Percentiles rank a stretch among this genome's conserved stretches.
Evolutionary conservation across 2,329 filamentous ascomycete genomes (phyloP).

Genomic region (Xylariales sp.): DNA sequence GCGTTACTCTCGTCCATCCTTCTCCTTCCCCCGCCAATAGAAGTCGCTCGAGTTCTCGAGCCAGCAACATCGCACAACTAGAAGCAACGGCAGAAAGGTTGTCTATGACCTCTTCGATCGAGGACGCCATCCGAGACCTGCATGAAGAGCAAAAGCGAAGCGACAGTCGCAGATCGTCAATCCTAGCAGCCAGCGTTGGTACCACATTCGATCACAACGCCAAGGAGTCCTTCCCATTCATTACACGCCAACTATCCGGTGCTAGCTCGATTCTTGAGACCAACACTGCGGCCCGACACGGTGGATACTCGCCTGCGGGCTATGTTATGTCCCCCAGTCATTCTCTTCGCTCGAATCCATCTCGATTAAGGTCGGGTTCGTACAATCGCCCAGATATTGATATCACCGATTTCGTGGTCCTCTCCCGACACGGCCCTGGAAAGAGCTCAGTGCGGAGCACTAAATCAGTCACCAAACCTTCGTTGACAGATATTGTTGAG

Average conservation of each 20-base stretch:
- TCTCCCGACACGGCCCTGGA: conserved; percentile 50
- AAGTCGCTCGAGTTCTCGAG: conserved; percentile 56
- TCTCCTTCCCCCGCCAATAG: conserved; percentile 59
- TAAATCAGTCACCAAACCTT: conserved; percentile 42
- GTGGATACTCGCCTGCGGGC: conserved; percentile 65
- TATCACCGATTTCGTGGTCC: conserved; percentile 28
- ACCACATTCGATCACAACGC: conserved; percentile 23
- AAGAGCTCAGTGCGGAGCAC: conserved; percentile 50
- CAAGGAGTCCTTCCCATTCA: conserved; percentile 23
- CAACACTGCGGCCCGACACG: conserved; percentile 61
- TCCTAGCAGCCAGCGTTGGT: conserved; percentile 46
- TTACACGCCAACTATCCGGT: conserved; percentile 43
- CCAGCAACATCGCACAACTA: conserved; percentile 66
- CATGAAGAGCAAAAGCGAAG: conserved; percentile 67
- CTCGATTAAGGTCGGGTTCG: conserved; percentile 50
- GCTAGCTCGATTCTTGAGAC: conserved; percentile 63
- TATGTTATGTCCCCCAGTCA: conserved; percentile 65
- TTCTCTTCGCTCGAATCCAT: conserved; percentile 49
- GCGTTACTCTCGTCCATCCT: conserved; percentile 49
- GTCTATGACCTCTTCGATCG: conserved; percentile 70
- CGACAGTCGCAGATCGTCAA: conserved; percentile 63
- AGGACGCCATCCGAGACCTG: conserved; percentile 70
- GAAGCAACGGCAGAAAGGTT: conserved; percentile 73
- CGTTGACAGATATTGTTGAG: conserved; percentile 53
- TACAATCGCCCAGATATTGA: conserved; percentile 37